Percentiles rank a stretch among this genome's conserved stretches.
Conservation (phyloP, 139 green algal genomes). For the Axilococcus clingmanii region DNA sequence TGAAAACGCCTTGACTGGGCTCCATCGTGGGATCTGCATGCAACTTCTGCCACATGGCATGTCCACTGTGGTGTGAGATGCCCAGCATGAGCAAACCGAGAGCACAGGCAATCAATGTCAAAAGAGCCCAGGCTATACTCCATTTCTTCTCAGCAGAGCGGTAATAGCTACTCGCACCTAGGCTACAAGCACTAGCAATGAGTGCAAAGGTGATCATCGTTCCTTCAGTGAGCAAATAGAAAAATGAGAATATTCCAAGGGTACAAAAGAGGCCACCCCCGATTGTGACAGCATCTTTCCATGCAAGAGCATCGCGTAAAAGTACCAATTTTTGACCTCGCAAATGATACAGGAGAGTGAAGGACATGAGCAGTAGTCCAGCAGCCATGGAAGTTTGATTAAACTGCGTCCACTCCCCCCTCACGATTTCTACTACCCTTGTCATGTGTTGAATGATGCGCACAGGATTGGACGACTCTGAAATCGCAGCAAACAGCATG, state of each 20-base stretch:
- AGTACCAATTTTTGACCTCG: neutral
- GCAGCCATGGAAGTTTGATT: conserved; percentile 30
- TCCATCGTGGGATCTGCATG: no score
- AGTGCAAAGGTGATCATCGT: no score
- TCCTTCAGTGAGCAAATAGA: conserved; percentile 29
- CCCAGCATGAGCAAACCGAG: no score
- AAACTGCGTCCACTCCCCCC: conserved; percentile 68
- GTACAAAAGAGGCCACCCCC: neutral
- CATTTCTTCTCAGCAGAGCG: no score
- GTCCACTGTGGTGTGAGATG: no score
- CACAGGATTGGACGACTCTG: neutral
- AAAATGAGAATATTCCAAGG: conserved; percentile 30
- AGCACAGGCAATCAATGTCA: no score
- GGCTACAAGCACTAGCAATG: no score
- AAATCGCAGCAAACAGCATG: conserved; percentile 9
- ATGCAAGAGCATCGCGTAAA: neutral
- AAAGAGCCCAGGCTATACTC: no score
- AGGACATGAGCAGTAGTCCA: conserved; percentile 40
- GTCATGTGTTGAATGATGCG: conserved; percentile 16
- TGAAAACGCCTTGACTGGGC: no score
- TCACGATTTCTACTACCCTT: conserved; percentile 38
- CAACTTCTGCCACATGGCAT: no score
- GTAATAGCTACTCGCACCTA: no score
- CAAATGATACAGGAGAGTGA: no score
- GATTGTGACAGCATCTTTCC: neutral